Conservation (phyloP, 2,329 filamentous ascomycete genomes). For the Camptophora hylomeconis region DNA sequence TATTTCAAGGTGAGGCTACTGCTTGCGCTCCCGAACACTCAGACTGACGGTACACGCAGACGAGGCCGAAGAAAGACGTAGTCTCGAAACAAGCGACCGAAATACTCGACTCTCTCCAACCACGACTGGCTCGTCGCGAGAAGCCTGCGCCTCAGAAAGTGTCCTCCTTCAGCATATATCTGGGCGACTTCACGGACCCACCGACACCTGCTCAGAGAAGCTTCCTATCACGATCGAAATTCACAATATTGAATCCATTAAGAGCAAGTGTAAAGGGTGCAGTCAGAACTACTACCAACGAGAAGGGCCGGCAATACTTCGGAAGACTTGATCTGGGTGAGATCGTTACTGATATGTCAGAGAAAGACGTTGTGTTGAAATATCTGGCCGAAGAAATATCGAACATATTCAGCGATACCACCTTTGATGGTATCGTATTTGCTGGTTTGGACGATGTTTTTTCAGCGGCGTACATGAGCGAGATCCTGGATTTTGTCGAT, state of each 20-base stretch:
- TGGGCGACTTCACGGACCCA: constrained; percentile 26
- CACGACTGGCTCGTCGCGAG: too few relatives aligned
- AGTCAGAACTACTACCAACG: constrained; percentile 9
- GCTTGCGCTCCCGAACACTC: too few relatives aligned
- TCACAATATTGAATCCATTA: constrained; percentile 32
- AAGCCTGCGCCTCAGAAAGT: constrained; percentile 5
- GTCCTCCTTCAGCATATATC: constrained; percentile 28
- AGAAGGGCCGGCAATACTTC: constrained; percentile 16
- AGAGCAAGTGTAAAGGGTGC: constrained; percentile 24
- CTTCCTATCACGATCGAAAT: constrained; percentile 31
- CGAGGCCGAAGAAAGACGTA: too few relatives aligned
- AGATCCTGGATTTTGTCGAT: constrained; percentile 23
- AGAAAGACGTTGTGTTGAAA: constrained; percentile 18
- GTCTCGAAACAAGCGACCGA: too few relatives aligned
- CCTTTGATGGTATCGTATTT: constrained; percentile 29
- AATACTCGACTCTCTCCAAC: too few relatives aligned
- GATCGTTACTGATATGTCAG: constrained; percentile 15
- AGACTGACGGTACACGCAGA: too few relatives aligned
- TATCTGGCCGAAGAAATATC: constrained; percentile 20
- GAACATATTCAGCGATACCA: constrained; percentile 17
- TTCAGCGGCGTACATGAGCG: constrained; percentile 18
- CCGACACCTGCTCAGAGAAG: constrained; percentile 21
- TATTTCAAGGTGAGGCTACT: too few relatives aligned
- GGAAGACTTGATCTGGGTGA: constrained; percentile 22
- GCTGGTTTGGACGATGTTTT: constrained; percentile 28